Conservation (phyloP, 2,329 filamentous ascomycete species). For the Colletotrichum paranaense region DNA sequence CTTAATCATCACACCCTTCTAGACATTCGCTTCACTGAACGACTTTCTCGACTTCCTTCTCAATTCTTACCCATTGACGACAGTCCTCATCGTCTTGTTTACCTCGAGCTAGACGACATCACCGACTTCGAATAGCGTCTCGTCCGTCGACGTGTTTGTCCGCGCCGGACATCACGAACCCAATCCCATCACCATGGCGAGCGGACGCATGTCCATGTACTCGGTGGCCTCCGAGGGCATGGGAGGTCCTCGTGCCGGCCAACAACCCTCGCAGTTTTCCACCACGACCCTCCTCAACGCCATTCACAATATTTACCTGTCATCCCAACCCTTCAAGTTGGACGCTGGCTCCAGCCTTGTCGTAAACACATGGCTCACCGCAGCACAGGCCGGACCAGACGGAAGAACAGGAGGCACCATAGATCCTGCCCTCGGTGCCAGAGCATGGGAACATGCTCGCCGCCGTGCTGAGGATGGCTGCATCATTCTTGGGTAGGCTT, state of each 20-base stretch:
- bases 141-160: slow-evolving; percentile 50
- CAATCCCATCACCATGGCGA: slow-evolving; percentile 60
- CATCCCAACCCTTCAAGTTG: slow-evolving; percentile 83
- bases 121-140: slow-evolving; percentile 23
- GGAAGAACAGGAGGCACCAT: slow-evolving; percentile 81
- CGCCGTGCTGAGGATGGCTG: slow-evolving; percentile 95
- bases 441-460: slow-evolving; percentile 96
- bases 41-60: too few species aligned
- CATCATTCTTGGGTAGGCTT: slow-evolving; percentile 81
- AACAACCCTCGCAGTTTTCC: slow-evolving; percentile 83
- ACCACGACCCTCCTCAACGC: slow-evolving; percentile 94
- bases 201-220: slow-evolving; percentile 74
- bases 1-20: slow-evolving; percentile 6
- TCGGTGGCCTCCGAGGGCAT: slow-evolving; percentile 74
- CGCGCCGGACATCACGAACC: slow-evolving; percentile 47
- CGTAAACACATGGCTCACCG: slow-evolving; percentile 95
- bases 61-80: not conserved
- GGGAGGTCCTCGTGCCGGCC: slow-evolving; percentile 67
- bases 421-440: slow-evolving; percentile 79
- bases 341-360: slow-evolving; percentile 92
- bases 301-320: slow-evolving; percentile 88
- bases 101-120: slow-evolving; percentile 8
- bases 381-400: slow-evolving; percentile 75
- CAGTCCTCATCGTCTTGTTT: slow-evolving; percentile 16
- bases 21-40: slow-evolving; percentile 9